These are phyloP conservation scores for Adenanthera pavonina DNA, from an alignment of 306 rosid species.

Conservation along the genomic window DNA sequence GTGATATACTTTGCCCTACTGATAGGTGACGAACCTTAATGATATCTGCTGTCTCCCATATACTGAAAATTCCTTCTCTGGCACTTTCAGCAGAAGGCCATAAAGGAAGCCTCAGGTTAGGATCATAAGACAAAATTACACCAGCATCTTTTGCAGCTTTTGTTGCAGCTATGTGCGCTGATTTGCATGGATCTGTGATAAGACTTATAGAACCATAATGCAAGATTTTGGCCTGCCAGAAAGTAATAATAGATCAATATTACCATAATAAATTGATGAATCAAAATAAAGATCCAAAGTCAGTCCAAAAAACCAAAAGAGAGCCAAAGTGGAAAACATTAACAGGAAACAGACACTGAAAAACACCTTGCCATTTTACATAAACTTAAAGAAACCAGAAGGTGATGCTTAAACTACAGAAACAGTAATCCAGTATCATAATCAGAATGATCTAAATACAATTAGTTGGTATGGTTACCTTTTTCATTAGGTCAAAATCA, in stretches of 20 bases:
- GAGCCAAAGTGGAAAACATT: slow-evolving; percentile 13
- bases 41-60: slow-evolving; percentile 92
- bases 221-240: slow-evolving; percentile 84
- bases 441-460: slow-evolving; percentile 1
- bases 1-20: slow-evolving; percentile 24
- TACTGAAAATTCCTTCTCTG: slow-evolving; percentile 90
- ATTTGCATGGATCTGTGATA: slow-evolving; percentile 94
- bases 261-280: slow-evolving; percentile 25
- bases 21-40: slow-evolving; percentile 64
- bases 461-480: slow-evolving; percentile 50
- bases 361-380: slow-evolving; percentile 13
- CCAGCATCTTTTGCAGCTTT: slow-evolving; percentile 95
- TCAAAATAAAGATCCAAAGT: neutral
- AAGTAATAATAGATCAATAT: slow-evolving; percentile 34
- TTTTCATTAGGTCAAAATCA: slow-evolving; percentile 72
- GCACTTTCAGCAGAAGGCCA: slow-evolving; percentile 95
- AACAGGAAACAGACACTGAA: slow-evolving; percentile 28
- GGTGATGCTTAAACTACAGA: slow-evolving; percentile 25
- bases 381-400: slow-evolving; percentile 30
- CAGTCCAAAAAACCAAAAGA: too few relatives aligned
- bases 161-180: slow-evolving; percentile 91
- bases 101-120: slow-evolving; percentile 94
- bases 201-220: slow-evolving; percentile 97
- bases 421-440: slow-evolving; percentile 8
- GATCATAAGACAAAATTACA: slow-evolving; percentile 84